Conservation (phyloP, 2,329 filamentous ascomycete genomes). For the Talaromyces verruculosus region DNA sequence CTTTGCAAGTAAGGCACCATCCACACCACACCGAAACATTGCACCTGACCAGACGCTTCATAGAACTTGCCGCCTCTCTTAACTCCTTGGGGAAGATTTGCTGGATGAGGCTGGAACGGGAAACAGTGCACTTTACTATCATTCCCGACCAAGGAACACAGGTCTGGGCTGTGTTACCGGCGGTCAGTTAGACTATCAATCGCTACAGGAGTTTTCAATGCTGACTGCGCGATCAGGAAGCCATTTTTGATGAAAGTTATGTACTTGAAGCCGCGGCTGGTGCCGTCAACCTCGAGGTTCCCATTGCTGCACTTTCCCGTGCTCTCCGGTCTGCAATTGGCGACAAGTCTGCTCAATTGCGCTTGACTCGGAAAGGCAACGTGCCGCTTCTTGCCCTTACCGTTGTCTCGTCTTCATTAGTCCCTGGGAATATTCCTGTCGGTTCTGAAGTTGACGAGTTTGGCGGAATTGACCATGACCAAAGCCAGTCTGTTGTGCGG, state of each 20-base stretch:
- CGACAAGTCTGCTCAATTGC: slow-evolving; percentile 76
- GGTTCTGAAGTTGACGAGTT: slow-evolving; percentile 44
- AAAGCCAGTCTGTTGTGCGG: slow-evolving; percentile 29
- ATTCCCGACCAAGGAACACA: slow-evolving; percentile 93
- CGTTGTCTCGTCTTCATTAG: slow-evolving; percentile 64
- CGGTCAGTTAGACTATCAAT: slow-evolving; percentile 31
- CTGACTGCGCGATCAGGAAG: slow-evolving; percentile 52
- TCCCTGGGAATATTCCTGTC: slow-evolving; percentile 55
- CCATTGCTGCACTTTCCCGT: slow-evolving; percentile 80
- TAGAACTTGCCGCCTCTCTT: slow-evolving; percentile 63
- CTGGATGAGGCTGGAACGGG: slow-evolving; percentile 86
- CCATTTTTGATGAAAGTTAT: slow-evolving; percentile 80
- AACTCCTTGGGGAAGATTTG: slow-evolving; percentile 75
- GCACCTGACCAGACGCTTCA: slow-evolving; percentile 15
- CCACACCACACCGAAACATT: not conserved
- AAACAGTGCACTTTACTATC: slow-evolving; percentile 88
- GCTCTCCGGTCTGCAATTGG: slow-evolving; percentile 87
- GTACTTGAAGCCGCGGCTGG: slow-evolving; percentile 86
- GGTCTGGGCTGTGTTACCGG: slow-evolving; percentile 78
- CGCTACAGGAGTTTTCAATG: not conserved
- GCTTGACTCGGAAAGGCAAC: slow-evolving; percentile 89
- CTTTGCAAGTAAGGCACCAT: slow-evolving; percentile 51
- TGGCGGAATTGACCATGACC: slow-evolving; percentile 38
- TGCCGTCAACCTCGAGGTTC: slow-evolving; percentile 94
- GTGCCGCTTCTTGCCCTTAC: slow-evolving; percentile 85